phyloP scores from a whole-genome alignment of 805 yeast genomes.

The Candida succiphila region DNA sequence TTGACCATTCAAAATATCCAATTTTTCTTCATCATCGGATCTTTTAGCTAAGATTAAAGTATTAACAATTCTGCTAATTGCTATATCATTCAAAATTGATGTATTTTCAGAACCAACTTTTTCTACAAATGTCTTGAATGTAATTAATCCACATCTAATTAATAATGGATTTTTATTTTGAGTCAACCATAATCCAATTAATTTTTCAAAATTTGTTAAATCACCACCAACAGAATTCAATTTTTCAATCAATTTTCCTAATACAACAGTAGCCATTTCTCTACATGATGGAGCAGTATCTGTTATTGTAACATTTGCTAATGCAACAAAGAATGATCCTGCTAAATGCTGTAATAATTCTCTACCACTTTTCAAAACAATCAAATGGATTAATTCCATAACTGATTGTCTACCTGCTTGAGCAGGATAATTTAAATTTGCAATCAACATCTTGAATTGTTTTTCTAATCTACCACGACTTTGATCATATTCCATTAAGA shows the following conservation, averaged over 20 bases:
- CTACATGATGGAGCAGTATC: slow-evolving; percentile 77
- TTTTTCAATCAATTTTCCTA: slow-evolving; percentile 43
- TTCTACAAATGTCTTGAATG: slow-evolving; percentile 51
- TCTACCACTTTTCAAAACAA: slow-evolving; percentile 55
- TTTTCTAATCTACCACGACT: slow-evolving; percentile 77
- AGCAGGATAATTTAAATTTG: slow-evolving; percentile 75
- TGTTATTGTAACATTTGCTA: slow-evolving; percentile 66
- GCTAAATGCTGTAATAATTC: slow-evolving; percentile 52
- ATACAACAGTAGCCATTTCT: slow-evolving; percentile 65
- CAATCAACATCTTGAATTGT: slow-evolving; percentile 71
- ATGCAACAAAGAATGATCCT: slow-evolving; percentile 72
- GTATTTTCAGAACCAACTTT: slow-evolving; percentile 32
- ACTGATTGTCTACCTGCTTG: slow-evolving; percentile 84
- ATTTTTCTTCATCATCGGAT: slow-evolving; percentile 23
- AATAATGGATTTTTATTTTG: slow-evolving; percentile 43
- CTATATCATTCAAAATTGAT: slow-evolving; percentile 14
- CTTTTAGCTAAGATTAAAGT: slow-evolving; percentile 17
- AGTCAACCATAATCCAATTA: slow-evolving; percentile 51
- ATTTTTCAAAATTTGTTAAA: slow-evolving; percentile 27
- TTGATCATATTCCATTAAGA: slow-evolving; percentile 91
- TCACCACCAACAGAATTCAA: slow-evolving; percentile 21
- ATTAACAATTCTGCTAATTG: slow-evolving; percentile 14
- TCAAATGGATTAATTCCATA: slow-evolving; percentile 70
- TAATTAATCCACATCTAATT: slow-evolving; percentile 63
- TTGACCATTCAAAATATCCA: slow-evolving; percentile 21